These are phyloP conservation scores for Aureobasidium pullulans DNA, from an alignment of 2,329 filamentous ascomycete genomes.

Conservation along the genomic window DNA sequence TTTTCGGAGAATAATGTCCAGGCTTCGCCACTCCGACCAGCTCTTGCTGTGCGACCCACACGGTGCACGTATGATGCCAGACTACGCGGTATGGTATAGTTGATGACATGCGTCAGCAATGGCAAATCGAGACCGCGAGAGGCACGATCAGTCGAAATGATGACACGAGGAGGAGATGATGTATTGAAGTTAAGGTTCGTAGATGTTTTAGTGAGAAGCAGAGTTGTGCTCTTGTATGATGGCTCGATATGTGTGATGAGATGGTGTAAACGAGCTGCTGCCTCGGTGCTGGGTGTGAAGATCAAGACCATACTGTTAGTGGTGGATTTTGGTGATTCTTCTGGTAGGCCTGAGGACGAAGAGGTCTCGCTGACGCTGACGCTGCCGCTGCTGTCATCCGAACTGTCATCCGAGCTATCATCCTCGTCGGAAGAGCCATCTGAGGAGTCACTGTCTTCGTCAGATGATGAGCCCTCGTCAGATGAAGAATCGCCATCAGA, in stretches of 20 bases:
- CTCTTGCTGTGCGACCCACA: conserved; percentile 83
- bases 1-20: conserved; percentile 80
- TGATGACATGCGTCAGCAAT: conserved; percentile 75
- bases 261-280: conserved; percentile 75
- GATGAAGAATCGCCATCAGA: conserved; percentile 14
- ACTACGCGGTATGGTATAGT: conserved; percentile 84
- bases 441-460: not conserved
- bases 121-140: conserved; percentile 75
- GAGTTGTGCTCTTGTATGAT: conserved; percentile 21
- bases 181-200: conserved; percentile 54
- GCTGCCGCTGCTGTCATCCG: not conserved
- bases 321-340: not conserved
- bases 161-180: conserved; percentile 37
- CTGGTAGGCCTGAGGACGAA: conserved; percentile 13
- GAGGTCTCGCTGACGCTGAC: not conserved
- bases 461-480: conserved; percentile 26
- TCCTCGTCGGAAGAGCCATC: conserved; percentile 21
- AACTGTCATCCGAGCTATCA: conserved; percentile 19
- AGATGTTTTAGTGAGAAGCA: conserved; percentile 59
- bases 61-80: conserved; percentile 82
- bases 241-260: conserved; percentile 48
- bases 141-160: conserved; percentile 89
- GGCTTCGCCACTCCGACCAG: conserved; percentile 65
- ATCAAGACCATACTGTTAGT: conserved; percentile 46
- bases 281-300: conserved; percentile 87